These are phyloP conservation scores for Nematocida minor DNA, from an alignment of 371 early-diverging fungal genomes.

Conservation along the genomic window DNA sequence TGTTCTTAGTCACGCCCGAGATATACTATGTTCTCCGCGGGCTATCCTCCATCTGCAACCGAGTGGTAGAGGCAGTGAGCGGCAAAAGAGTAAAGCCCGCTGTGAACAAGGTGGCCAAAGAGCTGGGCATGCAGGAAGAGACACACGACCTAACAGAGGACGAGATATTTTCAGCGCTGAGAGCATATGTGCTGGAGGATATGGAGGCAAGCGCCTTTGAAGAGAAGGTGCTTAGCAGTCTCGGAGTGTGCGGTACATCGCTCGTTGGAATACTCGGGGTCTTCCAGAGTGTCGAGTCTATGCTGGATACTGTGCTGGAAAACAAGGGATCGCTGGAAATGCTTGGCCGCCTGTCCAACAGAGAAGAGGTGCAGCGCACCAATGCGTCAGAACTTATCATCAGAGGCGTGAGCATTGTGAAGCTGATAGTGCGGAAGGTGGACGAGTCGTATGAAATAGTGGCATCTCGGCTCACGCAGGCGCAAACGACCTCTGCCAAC, in stretches of 20 bases:
- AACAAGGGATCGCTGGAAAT: constrained; percentile 44
- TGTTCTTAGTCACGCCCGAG: constrained; percentile 72
- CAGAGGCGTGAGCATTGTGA: not conserved
- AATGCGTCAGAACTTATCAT: constrained; percentile 8
- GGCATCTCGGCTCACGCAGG: not conserved
- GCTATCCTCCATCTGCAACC: constrained; percentile 73
- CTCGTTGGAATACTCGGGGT: constrained; percentile 58
- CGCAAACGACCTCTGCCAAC: not conserved
- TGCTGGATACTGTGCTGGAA: constrained; percentile 55
- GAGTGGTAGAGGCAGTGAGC: constrained; percentile 71
- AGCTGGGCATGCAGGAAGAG: constrained; percentile 70
- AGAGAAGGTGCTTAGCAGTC: constrained; percentile 71
- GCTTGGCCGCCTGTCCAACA: not conserved
- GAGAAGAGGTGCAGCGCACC: not conserved
- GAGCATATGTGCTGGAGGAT: constrained; percentile 71
- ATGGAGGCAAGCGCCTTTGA: constrained; percentile 79
- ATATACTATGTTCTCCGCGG: constrained; percentile 76
- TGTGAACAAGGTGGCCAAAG: constrained; percentile 72
- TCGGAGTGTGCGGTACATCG: constrained; percentile 60
- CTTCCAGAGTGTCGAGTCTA: constrained; percentile 59
- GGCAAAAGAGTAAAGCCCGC: constrained; percentile 68
- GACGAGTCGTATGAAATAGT: not conserved
- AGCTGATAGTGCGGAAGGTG: not conserved
- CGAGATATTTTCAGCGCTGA: constrained; percentile 70
- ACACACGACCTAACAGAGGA: not conserved